phyloP scores from a whole-genome alignment of 257 asterid genomes.

The Dorcoceras hygrometricum region DNA sequence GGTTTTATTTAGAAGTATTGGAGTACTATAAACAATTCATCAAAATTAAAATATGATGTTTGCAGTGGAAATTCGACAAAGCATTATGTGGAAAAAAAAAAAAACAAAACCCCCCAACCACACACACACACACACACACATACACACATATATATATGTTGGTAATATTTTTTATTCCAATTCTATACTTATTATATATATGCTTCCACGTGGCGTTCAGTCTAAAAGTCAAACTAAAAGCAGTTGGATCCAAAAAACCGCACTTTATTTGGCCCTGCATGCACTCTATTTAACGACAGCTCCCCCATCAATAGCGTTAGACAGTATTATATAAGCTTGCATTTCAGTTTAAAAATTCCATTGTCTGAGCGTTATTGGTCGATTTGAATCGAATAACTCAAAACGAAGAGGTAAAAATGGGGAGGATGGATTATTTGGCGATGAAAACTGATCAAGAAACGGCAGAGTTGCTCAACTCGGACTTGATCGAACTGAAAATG shows the following conservation, averaged over 20 bases:
- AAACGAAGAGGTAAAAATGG: constrained; percentile 38
- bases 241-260: constrained; percentile 42
- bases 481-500: constrained; percentile 56
- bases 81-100: too few species aligned
- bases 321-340: background rate
- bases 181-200: too few species aligned
- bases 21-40: too few species aligned
- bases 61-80: too few species aligned
- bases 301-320: background rate
- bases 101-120: too few species aligned
- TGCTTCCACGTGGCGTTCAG: constrained; percentile 24
- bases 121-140: too few species aligned
- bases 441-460: constrained; percentile 55
- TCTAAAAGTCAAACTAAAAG: background rate
- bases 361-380: background rate
- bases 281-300: constrained; percentile 1
- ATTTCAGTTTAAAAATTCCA: background rate
- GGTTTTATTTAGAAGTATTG: too few species aligned
- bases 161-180: too few species aligned
- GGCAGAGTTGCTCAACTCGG: constrained; percentile 53
- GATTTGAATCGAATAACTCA: background rate
- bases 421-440: constrained; percentile 57
- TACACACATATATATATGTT: too few species aligned
- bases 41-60: too few species aligned
- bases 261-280: constrained; percentile 11